Evolutionary conservation across 1,284 basidiomycete species (phyloP), one percentile per base, ranked within the genome.

Genomic region (Anthracocystis panici-leucophaei): DNA sequence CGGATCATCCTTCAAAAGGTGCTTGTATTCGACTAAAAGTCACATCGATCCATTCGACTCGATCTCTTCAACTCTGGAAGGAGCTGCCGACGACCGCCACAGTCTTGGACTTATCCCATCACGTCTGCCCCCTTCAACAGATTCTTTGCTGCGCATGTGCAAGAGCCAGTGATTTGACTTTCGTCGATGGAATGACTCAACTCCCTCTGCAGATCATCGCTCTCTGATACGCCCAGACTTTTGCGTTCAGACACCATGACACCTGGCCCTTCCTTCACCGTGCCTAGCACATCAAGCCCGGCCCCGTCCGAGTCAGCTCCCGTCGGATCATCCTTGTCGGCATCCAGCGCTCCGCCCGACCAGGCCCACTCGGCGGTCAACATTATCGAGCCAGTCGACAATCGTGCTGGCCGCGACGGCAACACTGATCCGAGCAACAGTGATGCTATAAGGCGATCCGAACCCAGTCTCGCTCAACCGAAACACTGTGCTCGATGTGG

Each of bases 231-330:
- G 31, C 31, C 31, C 31, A 29, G 31, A 10, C 31, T 25, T 25
- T 41, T 12, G 10, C 12, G n/a, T 11, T 41, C 38, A 20, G 16
- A 42, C 29, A 51, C 16, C 53, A 77, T 77, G 75, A 73, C 75
- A 16, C 75, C 75, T 2, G 75, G 70, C 21, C 75, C 75, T 11
- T 77, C 75, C n/a, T 77, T 65, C 35, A 66, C 53, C 33, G 50
- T 66, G 58, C 72, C 72, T 8, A 52, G 58, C 35, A 56, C 57
- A 10, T 53, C 58, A 25, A 54, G 21, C 11, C 11, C 58, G 18
- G 50, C 62, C 33, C 46, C 52, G 0, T 25, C 46, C 7, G 55
- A 60, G 27, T 21, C 62, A 1, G 25, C 42, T 20, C 18, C 57
- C 6, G 14, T 38, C 49, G 49, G 38, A 7, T 57, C 52, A 1